phyloP scores from a whole-genome alignment of 768 basidiomycete genomes.

The Xanthoconium stramineum region DNA sequence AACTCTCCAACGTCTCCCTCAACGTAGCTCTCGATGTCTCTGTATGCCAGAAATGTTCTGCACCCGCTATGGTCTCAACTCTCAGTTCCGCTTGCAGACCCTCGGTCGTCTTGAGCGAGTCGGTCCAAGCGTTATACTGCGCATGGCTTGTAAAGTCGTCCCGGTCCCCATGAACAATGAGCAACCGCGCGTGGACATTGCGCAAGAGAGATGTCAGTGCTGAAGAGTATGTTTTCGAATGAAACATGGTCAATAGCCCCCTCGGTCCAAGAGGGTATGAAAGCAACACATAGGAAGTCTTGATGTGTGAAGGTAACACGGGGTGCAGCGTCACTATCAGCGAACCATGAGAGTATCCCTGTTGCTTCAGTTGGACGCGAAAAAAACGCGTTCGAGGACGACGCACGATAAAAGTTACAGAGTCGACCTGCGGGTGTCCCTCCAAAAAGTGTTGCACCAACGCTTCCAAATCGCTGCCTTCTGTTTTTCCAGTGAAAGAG shows the following conservation, averaged over 20 bases:
- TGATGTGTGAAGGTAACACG: conserved; percentile 44
- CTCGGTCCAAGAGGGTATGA: conserved; percentile 76
- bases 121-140: conserved; percentile 56
- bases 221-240: conserved; percentile 48
- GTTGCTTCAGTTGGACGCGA: conserved; percentile 5
- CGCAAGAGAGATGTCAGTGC: conserved; percentile 50
- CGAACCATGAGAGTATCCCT: conserved; percentile 85
- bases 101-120: conserved; percentile 32
- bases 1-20: conserved; percentile 19
- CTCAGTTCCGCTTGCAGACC: conserved; percentile 27
- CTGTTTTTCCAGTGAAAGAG: conserved; percentile 67
- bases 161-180: conserved; percentile 62
- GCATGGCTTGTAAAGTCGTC: conserved; percentile 67
- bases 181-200: conserved; percentile 46
- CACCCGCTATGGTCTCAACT: conserved; percentile 41
- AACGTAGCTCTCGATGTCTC: conserved; percentile 20
- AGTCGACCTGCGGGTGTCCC: conserved; percentile 39
- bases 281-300: conserved; percentile 63
- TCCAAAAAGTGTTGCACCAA: conserved; percentile 55
- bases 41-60: conserved; percentile 68
- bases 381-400: not conserved
- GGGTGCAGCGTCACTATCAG: conserved; percentile 69
- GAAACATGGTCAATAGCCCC: conserved; percentile 67
- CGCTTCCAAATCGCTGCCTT: conserved; percentile 67
- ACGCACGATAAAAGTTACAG: conserved; percentile 61